Conservation (phyloP, 306 rosid genomes). For the Vigna nakashimae region DNA sequence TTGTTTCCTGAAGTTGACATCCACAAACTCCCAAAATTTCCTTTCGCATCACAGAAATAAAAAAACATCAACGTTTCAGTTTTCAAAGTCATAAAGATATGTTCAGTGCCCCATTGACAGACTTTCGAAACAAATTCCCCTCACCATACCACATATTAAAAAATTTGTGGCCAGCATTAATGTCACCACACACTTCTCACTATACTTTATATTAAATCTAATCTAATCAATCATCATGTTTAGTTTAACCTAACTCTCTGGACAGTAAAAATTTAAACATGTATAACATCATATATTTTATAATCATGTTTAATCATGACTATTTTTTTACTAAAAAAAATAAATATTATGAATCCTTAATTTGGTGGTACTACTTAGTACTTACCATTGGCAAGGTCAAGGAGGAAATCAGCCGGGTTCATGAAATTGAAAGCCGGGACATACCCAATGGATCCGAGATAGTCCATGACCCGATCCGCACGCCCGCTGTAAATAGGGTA, state of each 20-base stretch:
- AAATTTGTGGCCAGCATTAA: background rate
- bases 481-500: slow-evolving; percentile 70
- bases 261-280: background rate
- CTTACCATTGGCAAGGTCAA: slow-evolving; percentile 92
- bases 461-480: slow-evolving; percentile 73
- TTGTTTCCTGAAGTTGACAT: slow-evolving; percentile 45
- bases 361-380: background rate
- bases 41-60: background rate
- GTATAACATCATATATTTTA: no score
- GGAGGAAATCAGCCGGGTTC: slow-evolving; percentile 88
- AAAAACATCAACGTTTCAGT: background rate
- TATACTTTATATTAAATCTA: background rate
- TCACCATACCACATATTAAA: background rate
- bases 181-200: background rate
- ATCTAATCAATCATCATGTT: background rate
- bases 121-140: background rate
- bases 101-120: slow-evolving; percentile 14
- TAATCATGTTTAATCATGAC: background rate
- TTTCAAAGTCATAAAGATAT: background rate
- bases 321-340: background rate
- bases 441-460: slow-evolving; percentile 67
- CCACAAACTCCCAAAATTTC: slow-evolving; percentile 38
- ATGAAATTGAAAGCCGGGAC: slow-evolving; percentile 67
- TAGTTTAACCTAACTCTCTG: no score
- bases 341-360: background rate